phyloP scores from a whole-genome alignment of 2,329 filamentous ascomycete species.

The Cadophora malorum region DNA sequence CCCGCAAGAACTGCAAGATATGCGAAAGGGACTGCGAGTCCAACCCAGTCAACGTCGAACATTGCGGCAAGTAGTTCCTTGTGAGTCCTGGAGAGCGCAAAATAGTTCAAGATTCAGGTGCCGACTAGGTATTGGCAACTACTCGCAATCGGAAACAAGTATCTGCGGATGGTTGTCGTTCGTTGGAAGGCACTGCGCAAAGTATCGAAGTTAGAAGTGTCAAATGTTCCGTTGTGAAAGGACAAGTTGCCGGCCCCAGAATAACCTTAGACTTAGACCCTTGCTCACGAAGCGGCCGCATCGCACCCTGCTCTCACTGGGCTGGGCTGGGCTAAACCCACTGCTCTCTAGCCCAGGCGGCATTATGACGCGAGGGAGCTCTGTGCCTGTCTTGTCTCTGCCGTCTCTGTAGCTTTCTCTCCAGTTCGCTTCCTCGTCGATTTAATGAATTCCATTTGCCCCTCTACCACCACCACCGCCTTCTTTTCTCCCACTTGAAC shows the following conservation, averaged over 20 bases:
- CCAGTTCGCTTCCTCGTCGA: slow-evolving; percentile 11
- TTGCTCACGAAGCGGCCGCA: slow-evolving; percentile 12
- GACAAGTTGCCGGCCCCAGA: slow-evolving; percentile 19
- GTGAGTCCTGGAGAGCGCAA: background rate
- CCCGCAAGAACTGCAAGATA: slow-evolving; percentile 89
- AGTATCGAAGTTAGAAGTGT: background rate
- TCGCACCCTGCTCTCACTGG: background rate
- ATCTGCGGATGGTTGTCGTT: background rate
- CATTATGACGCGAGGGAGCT: slow-evolving; percentile 18
- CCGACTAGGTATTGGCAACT: background rate
- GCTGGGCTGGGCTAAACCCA: background rate
- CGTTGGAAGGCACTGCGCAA: background rate
- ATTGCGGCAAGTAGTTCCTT: slow-evolving; percentile 39
- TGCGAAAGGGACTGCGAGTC: slow-evolving; percentile 84
- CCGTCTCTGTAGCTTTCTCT: slow-evolving; percentile 32
- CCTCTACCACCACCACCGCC: slow-evolving; percentile 3
- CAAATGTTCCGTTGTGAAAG: background rate
- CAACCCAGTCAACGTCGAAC: slow-evolving; percentile 73
- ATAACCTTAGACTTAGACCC: background rate
- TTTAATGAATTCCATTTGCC: slow-evolving; percentile 16
- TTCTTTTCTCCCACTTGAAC: slow-evolving; percentile 5
- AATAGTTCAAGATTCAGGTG: background rate
- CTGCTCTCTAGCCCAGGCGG: slow-evolving; percentile 11
- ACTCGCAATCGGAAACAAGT: background rate
- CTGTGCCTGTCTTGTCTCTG: slow-evolving; percentile 10